These are phyloP conservation scores for Xylaria palmicola DNA, from an alignment of 495 filamentous ascomycete genomes.

Conservation along the genomic window DNA sequence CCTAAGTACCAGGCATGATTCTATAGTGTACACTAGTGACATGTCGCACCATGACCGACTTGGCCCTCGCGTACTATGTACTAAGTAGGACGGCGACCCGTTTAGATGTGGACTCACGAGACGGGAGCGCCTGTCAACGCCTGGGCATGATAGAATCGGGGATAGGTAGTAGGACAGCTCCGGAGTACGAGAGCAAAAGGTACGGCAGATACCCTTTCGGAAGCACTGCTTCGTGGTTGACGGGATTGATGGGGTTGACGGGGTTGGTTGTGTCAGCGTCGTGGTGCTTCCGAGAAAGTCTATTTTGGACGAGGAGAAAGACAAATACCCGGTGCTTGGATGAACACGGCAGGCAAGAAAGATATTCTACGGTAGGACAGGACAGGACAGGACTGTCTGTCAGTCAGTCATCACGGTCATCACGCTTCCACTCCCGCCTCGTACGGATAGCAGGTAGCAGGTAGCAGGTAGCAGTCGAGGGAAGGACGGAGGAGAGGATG, in stretches of 20 bases:
- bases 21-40: not conserved
- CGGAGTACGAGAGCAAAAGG: conserved; percentile 8
- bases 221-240: conserved; percentile 6
- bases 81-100: not conserved
- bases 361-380: too few relatives aligned
- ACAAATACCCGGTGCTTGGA: conserved; percentile 9
- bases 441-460: too few relatives aligned
- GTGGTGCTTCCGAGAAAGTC: not conserved
- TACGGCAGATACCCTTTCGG: conserved; percentile 6
- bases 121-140: too few relatives aligned
- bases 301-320: conserved; percentile 4
- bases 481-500: not conserved
- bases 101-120: not conserved
- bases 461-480: too few relatives aligned
- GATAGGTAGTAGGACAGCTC: not conserved
- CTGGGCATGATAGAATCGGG: too few relatives aligned
- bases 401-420: not conserved
- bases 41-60: too few relatives aligned
- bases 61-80: too few relatives aligned
- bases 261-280: conserved; percentile 15
- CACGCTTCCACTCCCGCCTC: not conserved
- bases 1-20: not conserved
- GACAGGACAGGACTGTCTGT: conserved; percentile 3
- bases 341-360: conserved; percentile 11
- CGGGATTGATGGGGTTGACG: not conserved